Conservation (phyloP, 768 basidiomycete genomes). For the Phanerochaete sordida region DNA sequence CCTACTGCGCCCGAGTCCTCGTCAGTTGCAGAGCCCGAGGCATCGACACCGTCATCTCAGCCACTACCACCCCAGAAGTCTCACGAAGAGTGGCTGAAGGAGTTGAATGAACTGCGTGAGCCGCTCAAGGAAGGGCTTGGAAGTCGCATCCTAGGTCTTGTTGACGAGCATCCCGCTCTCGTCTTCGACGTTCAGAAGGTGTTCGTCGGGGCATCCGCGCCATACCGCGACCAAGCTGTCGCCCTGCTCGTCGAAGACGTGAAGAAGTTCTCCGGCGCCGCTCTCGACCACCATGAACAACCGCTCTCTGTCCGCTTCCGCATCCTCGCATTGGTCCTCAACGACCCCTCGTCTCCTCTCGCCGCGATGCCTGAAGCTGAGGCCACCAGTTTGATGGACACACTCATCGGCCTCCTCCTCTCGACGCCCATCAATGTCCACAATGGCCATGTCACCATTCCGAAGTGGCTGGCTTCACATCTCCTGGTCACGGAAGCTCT, state of each 20-base stretch:
- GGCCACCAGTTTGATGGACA: conserved; percentile 59
- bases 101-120: conserved; percentile 64
- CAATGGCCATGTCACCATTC: conserved; percentile 51
- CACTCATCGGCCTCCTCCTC: conserved; percentile 61
- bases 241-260: conserved; percentile 76
- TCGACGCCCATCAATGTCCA: conserved; percentile 51
- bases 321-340: conserved; percentile 78
- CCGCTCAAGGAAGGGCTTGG: conserved; percentile 63
- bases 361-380: conserved; percentile 40
- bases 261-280: conserved; percentile 58
- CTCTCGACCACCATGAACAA: conserved; percentile 70
- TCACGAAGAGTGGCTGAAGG: conserved; percentile 60
- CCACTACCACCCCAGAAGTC: conserved; percentile 35
- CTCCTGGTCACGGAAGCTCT: conserved; percentile 85
- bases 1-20: conserved; percentile 28
- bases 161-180: conserved; percentile 84
- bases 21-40: conserved; percentile 14
- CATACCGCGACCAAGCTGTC: conserved; percentile 63
- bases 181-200: conserved; percentile 86
- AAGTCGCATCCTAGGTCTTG: conserved; percentile 66
- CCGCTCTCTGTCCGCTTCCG: conserved; percentile 80
- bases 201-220: conserved; percentile 62
- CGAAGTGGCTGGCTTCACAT: conserved; percentile 86
- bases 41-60: background rate
- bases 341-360: conserved; percentile 65